A percentile compares a stretch with the other conserved stretches of the same genome.
phyloP scores from a whole-genome alignment of 73 alveolate species.

The Effrenium voratum region DNA sequence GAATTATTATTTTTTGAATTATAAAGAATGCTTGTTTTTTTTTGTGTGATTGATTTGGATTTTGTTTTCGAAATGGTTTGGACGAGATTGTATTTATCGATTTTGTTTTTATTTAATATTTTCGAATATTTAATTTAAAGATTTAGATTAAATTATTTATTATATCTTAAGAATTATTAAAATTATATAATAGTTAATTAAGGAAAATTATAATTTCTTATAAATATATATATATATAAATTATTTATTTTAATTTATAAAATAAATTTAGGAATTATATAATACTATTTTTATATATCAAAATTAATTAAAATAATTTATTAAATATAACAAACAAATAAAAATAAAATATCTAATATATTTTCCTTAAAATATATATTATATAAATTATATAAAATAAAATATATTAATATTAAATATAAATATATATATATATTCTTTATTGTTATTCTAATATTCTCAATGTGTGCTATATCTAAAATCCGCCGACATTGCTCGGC shows the following conservation, averaged over 20 bases:
- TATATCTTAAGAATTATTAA: not conserved
- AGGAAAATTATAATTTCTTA: too few species aligned
- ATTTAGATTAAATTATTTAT: too few species aligned
- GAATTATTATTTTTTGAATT: not conserved
- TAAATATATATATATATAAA: too few species aligned
- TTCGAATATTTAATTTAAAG: too few species aligned
- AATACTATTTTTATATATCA: too few species aligned
- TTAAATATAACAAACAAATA: too few species aligned
- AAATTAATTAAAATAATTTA: too few species aligned
- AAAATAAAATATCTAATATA: too few species aligned
- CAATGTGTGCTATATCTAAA: not conserved
- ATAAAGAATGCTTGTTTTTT: not conserved
- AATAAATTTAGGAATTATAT: too few species aligned
- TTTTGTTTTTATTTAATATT: too few species aligned
- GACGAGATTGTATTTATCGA: not conserved
- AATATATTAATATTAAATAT: not conserved
- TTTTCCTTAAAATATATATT: not conserved
- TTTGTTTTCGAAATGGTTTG: not conserved
- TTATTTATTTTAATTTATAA: too few species aligned
- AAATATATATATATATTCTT: not conserved
- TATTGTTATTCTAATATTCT: not conserved
- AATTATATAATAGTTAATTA: not conserved
- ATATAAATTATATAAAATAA: not conserved
- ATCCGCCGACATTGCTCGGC: not conserved
- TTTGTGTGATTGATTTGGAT: not conserved